Evolutionary conservation across 352 stramenopile genomes (phyloP), one percentile per base, ranked within the genome.

Genomic region (Phytophthora hibernalis): DNA sequence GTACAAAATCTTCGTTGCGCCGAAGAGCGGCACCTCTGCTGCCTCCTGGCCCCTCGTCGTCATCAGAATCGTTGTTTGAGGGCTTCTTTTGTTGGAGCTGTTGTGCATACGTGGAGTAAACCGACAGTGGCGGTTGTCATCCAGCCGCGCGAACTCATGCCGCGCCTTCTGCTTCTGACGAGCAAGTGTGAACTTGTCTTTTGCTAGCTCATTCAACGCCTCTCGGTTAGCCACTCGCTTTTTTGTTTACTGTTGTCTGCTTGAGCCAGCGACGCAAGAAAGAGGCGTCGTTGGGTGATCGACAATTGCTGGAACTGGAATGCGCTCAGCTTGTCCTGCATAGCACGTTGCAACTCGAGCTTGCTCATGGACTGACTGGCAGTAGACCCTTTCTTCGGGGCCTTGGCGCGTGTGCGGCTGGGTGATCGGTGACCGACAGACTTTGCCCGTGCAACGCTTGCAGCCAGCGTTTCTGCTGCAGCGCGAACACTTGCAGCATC

Each of bases 231-330:
- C 45, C 4, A 68, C 60, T 28, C 45, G 54, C 16, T 62, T 65
- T 33, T 66, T 65, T 15, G 30, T 40, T 24, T 63, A 11, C 30
- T 40, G 16, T 15, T 38, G 20, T 35, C 31, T 40, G n/a, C 37
- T 55, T 76, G 63, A 0, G 62, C 73, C 13, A 93, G 52, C 43
- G 82, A 90, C 11, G 82, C 79, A 5, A 89, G 74, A 50, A 93
- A 84, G 10, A 91, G 68, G 5, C 85, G 82, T 21, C 72, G 57
- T 54, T 93, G 82, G 4, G 80, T 89, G 35, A 81, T 48, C 54
- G 85, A 81, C 31, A 93, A 64, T 51, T 90, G 79, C 13, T 80
- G 47, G 44, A 79, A 74, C 66, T 93, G 84, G 68, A 87, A 91
- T 15, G 65, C 57, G 43, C 79, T 90, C 10, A 93, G 66, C 43